phyloP scores from a whole-genome alignment of 345 rosid genomes.

The Melaleuca quinquenervia region DNA sequence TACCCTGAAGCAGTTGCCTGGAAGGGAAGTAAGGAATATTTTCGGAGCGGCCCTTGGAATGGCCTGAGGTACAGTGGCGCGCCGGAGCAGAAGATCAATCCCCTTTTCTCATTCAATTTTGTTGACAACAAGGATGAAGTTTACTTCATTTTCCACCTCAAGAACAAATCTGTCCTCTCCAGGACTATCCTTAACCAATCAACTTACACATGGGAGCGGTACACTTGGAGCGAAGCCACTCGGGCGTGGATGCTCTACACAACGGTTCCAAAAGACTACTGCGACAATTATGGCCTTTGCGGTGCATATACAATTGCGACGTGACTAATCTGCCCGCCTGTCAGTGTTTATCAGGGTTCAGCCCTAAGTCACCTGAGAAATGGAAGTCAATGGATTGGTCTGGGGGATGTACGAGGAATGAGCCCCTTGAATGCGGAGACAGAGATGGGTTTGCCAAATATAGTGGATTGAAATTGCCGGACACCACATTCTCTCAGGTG shows the following conservation, averaged over 20 bases:
- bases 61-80: conserved; percentile 37
- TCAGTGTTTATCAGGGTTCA: conserved; percentile 11
- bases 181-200: conserved; percentile 18
- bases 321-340: conserved; percentile 15
- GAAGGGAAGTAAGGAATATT: conserved; percentile 1
- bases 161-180: conserved; percentile 8
- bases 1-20: conserved; percentile 24
- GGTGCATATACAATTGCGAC: conserved; percentile 21
- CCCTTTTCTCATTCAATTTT: conserved; percentile 13
- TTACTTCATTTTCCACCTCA: conserved; percentile 12
- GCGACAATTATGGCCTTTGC: conserved; percentile 23
- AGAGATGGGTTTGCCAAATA: conserved; percentile 8
- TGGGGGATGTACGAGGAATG: conserved; percentile 14
- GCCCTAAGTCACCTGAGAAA: conserved; percentile 8
- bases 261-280: conserved; percentile 31
- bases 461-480: conserved; percentile 12
- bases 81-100: conserved; percentile 18
- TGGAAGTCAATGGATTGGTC: conserved; percentile 12
- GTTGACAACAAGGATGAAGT: conserved; percentile 11
- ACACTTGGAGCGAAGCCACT: conserved; percentile 24
- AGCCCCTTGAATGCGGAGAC: conserved; percentile 8
- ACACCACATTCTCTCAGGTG: conserved; percentile 9
- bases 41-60: conserved; percentile 44
- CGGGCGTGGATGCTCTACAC: conserved; percentile 19
- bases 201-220: conserved; percentile 10